These are phyloP conservation scores for Flueggea neowawraea DNA, from an alignment of 441 rosid species.

Conservation along the genomic window DNA sequence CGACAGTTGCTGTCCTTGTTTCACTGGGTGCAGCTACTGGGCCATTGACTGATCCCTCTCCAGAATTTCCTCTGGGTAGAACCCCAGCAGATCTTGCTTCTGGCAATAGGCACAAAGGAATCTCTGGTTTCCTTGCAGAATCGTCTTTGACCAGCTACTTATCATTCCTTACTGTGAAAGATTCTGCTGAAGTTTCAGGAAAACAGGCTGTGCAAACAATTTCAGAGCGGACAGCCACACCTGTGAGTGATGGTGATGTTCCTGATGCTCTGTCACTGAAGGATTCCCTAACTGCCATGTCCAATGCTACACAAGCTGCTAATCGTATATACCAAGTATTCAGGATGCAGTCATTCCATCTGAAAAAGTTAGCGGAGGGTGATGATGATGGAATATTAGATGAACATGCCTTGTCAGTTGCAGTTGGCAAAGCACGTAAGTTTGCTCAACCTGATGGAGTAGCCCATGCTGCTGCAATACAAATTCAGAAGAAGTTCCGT, in stretches of 20 bases:
- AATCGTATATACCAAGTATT: slow-evolving; percentile 82
- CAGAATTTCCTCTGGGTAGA: slow-evolving; percentile 68
- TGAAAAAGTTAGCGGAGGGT: slow-evolving; percentile 54
- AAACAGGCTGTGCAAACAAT: slow-evolving; percentile 60
- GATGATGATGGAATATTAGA: slow-evolving; percentile 47
- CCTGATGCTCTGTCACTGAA: slow-evolving; percentile 64
- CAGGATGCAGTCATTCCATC: slow-evolving; percentile 87
- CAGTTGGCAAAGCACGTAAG: slow-evolving; percentile 45
- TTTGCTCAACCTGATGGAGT: slow-evolving; percentile 40
- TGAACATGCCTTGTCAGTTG: slow-evolving; percentile 55
- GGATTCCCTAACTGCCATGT: slow-evolving; percentile 84
- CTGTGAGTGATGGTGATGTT: slow-evolving; percentile 42
- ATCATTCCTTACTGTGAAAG: slow-evolving; percentile 51
- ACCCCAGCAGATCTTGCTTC: slow-evolving; percentile 95
- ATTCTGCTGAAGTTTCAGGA: slow-evolving; percentile 32
- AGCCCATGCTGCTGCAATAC: slow-evolving; percentile 71
- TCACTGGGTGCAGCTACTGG: slow-evolving; percentile 81
- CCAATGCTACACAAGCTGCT: slow-evolving; percentile 98
- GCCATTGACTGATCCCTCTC: slow-evolving; percentile 78
- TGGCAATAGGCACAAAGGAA: slow-evolving; percentile 84
- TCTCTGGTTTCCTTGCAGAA: slow-evolving; percentile 96
- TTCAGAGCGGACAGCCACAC: slow-evolving; percentile 68
- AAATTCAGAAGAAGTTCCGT: slow-evolving; percentile 87
- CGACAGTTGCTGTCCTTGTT: slow-evolving; percentile 77
- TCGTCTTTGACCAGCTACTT: slow-evolving; percentile 68